Evolutionary conservation across 768 basidiomycete species (phyloP).

Genomic region (Astraeus odoratus): DNA sequence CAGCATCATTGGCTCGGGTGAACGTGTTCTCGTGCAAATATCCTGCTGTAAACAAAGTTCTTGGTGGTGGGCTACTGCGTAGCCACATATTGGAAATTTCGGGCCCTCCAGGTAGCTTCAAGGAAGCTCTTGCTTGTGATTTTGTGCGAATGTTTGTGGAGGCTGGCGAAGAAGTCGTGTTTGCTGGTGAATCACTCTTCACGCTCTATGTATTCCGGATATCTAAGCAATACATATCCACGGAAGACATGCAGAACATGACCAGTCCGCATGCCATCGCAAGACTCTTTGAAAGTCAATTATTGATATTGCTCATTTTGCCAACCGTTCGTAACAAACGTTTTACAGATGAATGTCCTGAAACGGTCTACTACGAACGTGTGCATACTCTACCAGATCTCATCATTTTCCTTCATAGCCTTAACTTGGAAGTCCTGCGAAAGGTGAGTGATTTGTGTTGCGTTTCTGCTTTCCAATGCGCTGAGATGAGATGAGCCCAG

Average conservation of each 20-base stretch:
- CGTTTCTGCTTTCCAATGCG: neutral
- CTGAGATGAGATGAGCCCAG: constrained; percentile 29
- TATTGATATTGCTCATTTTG: constrained; percentile 6
- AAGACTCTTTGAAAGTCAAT: constrained; percentile 21
- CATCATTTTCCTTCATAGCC: constrained; percentile 50
- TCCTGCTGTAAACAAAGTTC: constrained; percentile 46
- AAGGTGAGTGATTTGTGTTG: constrained; percentile 34
- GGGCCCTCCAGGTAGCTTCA: constrained; percentile 68
- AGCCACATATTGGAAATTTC: constrained; percentile 68
- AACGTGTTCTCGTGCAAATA: constrained; percentile 25
- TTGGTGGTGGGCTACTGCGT: constrained; percentile 55
- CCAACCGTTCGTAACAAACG: constrained; percentile 1
- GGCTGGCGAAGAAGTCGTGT: constrained; percentile 46
- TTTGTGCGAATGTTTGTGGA: constrained; percentile 44
- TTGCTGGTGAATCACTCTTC: constrained; percentile 43
- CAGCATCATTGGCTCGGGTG: constrained; percentile 33
- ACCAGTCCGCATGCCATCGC: constrained; percentile 31
- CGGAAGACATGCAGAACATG: constrained; percentile 45
- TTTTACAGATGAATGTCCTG: constrained; percentile 41
- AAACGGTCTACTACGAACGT: constrained; percentile 17
- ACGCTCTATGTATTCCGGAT: neutral
- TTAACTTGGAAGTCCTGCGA: constrained; percentile 41
- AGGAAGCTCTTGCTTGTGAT: constrained; percentile 47
- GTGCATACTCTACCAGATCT: constrained; percentile 47
- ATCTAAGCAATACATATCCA: constrained; percentile 8